Base-by-base conservation (phyloP, 805 yeast species). In the Kluyveromyces starmeri region DNA sequence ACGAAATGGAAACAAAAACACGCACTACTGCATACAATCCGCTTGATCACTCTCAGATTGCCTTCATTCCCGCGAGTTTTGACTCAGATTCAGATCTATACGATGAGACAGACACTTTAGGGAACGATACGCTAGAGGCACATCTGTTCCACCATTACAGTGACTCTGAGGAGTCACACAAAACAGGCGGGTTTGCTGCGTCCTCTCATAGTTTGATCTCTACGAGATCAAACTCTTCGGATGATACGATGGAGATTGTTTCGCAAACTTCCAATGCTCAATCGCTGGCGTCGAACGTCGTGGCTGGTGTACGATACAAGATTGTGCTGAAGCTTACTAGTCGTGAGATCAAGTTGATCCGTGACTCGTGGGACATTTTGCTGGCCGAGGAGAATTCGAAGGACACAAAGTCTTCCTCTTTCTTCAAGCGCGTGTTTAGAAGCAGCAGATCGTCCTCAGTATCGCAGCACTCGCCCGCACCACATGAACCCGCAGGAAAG, bases 311-410 rank as follows among this genome's bases (percentile, higher is more conserved):
- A 5, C 43, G 49, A 27, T 51, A 46, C 41, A 52, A 52, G 36
- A 46, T 59, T 12, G 48, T 48, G 7, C 43, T 61, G 16, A 47
- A 47, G 20, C 48, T 63, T 30, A 48, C 53, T 1, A 31, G 45
- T 2, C 44, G 55, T 8, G 69, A 65, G 41, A 49, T 50, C 9
- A 45, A 47, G n/a, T 39, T 62, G n/a, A 42, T 65, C 3, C 50
- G 62, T 34, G 46, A 47, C 5, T 53, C 67, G 4, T 65, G 69
- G 69, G 37, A 46, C 11, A 53, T 59, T 40, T 60, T 63, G 57
- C 41, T 63, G 19, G 51, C 48, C 27, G 68, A 64, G 32, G 62
- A 58, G 27, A 14, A 19, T 11, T 20, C 26, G n/a, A 13, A 20
- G 12, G 33, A 30, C 13, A 30, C 25, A 11, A 30, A 30, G 14